phyloP scores from a whole-genome alignment of 2,329 filamentous ascomycete species.

The Sclerotinia sclerotiorum region DNA sequence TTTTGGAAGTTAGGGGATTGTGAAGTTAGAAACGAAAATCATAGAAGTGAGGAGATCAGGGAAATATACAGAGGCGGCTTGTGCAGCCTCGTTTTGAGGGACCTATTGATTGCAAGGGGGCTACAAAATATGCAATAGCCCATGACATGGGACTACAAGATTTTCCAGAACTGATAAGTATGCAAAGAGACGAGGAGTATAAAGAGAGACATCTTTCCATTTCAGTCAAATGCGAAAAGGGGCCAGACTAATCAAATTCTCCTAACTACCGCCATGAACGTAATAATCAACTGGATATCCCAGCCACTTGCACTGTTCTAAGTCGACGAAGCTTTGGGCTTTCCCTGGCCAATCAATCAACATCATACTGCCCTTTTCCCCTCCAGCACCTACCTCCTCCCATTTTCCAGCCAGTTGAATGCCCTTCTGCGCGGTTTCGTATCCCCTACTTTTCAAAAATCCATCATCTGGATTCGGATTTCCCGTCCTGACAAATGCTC shows the following conservation, averaged over 20 bases:
- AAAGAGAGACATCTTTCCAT: too few species aligned
- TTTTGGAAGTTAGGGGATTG: too few species aligned
- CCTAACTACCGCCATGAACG: conserved; percentile 34
- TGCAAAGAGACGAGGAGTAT: too few species aligned
- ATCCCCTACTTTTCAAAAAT: conserved; percentile 48
- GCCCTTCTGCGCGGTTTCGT: conserved; percentile 36
- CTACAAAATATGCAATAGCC: too few species aligned
- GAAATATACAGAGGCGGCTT: too few species aligned
- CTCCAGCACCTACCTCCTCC: conserved; percentile 44
- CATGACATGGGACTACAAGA: too few species aligned
- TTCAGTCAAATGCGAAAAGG: background rate
- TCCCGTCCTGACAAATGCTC: conserved; percentile 47
- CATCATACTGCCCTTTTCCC: conserved; percentile 44
- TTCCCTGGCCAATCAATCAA: conserved; percentile 48
- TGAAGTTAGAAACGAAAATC: too few species aligned
- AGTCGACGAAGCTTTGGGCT: conserved; percentile 46
- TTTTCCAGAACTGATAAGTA: too few species aligned
- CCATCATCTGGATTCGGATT: conserved; percentile 48
- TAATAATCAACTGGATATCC: conserved; percentile 47
- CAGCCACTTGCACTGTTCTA: conserved; percentile 49
- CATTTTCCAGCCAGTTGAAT: background rate
- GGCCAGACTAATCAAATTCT: background rate
- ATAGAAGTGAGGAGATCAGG: too few species aligned
- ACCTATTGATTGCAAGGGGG: too few species aligned
- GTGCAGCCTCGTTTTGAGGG: too few species aligned